phyloP scores from a whole-genome alignment of 1,284 basidiomycete genomes.

The Golubevia pallescens region DNA sequence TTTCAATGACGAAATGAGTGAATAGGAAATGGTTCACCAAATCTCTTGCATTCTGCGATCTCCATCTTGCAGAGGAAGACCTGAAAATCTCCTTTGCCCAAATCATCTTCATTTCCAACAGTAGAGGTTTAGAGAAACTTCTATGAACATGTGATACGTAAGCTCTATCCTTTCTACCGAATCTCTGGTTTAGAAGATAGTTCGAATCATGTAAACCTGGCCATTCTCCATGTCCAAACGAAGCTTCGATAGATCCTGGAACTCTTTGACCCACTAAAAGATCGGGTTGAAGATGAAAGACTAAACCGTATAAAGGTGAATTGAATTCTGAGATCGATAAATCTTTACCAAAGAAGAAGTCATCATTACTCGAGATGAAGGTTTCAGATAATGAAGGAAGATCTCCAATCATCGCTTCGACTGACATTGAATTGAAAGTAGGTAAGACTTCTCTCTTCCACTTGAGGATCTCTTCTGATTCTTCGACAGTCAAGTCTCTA shows the following conservation, averaged over 20 bases:
- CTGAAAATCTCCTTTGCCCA: slow-evolving; percentile 15
- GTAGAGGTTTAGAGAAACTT: slow-evolving; percentile 1
- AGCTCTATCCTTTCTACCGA: not conserved
- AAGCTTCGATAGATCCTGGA: not conserved
- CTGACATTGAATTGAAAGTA: slow-evolving; percentile 43
- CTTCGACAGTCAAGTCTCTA: not conserved
- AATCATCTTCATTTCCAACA: slow-evolving; percentile 3
- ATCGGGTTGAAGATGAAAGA: slow-evolving; percentile 37
- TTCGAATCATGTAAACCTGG: slow-evolving; percentile 20
- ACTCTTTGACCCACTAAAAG: not conserved
- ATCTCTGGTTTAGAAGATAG: slow-evolving; percentile 20
- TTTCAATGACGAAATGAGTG: slow-evolving; percentile 36
- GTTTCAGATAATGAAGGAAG: slow-evolving; percentile 23
- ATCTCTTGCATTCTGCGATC: slow-evolving; percentile 20
- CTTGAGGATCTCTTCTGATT: slow-evolving; percentile 5
- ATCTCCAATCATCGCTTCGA: slow-evolving; percentile 35
- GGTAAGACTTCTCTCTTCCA: slow-evolving; percentile 32
- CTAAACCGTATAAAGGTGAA: slow-evolving; percentile 33
- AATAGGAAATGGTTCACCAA: slow-evolving; percentile 27
- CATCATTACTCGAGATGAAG: slow-evolving; percentile 40
- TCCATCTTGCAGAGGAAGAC: slow-evolving; percentile 21
- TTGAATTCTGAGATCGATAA: slow-evolving; percentile 19
- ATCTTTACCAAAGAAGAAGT: slow-evolving; percentile 34
- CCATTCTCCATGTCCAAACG: slow-evolving; percentile 24
- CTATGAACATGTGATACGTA: not conserved